Evolutionary conservation across 495 filamentous ascomycete genomes (phyloP).

Genomic region (Aspergillus haitiensis): DNA sequence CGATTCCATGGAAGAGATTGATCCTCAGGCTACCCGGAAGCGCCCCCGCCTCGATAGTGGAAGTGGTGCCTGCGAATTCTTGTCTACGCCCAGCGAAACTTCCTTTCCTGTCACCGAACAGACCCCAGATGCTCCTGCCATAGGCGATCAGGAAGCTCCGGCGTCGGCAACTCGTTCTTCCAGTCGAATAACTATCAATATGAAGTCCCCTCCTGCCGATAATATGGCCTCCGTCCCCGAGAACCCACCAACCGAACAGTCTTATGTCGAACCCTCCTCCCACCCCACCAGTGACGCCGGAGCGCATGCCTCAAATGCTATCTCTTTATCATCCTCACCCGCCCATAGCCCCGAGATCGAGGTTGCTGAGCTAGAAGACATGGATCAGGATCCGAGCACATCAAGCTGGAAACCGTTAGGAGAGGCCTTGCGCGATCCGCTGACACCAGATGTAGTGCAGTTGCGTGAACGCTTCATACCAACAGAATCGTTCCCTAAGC

Average conservation of each 20-base stretch:
- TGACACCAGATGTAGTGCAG: constrained; percentile 38
- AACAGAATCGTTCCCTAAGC: constrained; percentile 38
- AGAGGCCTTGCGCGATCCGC: constrained; percentile 35
- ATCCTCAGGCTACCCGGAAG: constrained; percentile 57
- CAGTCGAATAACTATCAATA: constrained; percentile 59
- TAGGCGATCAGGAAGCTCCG: constrained; percentile 33
- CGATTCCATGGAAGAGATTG: constrained; percentile 58
- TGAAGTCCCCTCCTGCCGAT: constrained; percentile 39
- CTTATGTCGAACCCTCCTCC: constrained; percentile 16
- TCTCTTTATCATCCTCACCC: constrained; percentile 53
- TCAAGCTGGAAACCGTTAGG: constrained; percentile 49
- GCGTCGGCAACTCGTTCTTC: constrained; percentile 38
- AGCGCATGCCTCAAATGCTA: constrained; percentile 32
- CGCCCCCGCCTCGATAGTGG: constrained; percentile 63
- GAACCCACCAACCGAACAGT: constrained; percentile 20
- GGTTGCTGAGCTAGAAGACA: constrained; percentile 57
- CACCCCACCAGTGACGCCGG: constrained; percentile 23
- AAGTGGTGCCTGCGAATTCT: constrained; percentile 43
- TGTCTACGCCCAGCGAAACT: constrained; percentile 43
- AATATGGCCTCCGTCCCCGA: constrained; percentile 22
- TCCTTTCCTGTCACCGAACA: constrained; percentile 24
- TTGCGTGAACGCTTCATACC: constrained; percentile 32
- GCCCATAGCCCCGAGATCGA: constrained; percentile 55
- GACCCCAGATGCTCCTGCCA: constrained; percentile 35
- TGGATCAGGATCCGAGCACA: constrained; percentile 46